Evolutionary conservation across 176 grass and related monocot species (phyloP).

Genomic region (Rhynchospora tenuis): DNA sequence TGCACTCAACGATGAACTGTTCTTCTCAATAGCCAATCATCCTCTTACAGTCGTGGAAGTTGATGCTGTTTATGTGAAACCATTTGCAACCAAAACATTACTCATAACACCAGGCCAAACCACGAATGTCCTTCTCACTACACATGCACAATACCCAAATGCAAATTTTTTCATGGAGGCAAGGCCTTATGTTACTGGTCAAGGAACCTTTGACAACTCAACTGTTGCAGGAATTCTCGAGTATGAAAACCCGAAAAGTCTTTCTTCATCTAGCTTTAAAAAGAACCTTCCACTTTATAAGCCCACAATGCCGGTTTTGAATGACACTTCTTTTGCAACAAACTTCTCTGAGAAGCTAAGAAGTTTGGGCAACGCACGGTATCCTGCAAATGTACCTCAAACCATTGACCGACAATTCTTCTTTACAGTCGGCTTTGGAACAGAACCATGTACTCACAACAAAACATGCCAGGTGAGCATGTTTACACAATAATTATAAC

Average conservation of each 20-base stretch:
- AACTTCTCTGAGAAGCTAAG: conserved; percentile 56
- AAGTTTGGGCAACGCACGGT: conserved; percentile 48
- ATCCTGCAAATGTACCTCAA: conserved; percentile 48
- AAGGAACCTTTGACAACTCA: conserved; percentile 81
- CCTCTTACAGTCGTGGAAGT: conserved; percentile 61
- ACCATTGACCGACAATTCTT: conserved; percentile 40
- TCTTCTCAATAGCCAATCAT: conserved; percentile 69
- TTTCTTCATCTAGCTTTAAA: not conserved
- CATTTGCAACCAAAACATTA: conserved; percentile 36
- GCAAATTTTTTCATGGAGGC: conserved; percentile 42
- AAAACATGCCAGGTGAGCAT: conserved; percentile 41
- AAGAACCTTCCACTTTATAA: conserved; percentile 27
- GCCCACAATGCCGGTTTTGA: conserved; percentile 42
- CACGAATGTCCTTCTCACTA: conserved; percentile 58
- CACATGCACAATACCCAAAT: not conserved
- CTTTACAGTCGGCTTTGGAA: conserved; percentile 60
- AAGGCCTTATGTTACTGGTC: conserved; percentile 39
- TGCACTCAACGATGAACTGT: conserved; percentile 80
- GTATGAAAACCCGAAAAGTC: conserved; percentile 26
- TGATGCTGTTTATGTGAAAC: conserved; percentile 71
- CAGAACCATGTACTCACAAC: conserved; percentile 51
- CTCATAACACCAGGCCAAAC: conserved; percentile 62
- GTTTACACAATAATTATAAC: not conserved
- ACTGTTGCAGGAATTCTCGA: conserved; percentile 53
- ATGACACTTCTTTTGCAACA: conserved; percentile 47